Evolutionary conservation across 148 eudicot species (phyloP).

Genomic region (Silene latifolia): DNA sequence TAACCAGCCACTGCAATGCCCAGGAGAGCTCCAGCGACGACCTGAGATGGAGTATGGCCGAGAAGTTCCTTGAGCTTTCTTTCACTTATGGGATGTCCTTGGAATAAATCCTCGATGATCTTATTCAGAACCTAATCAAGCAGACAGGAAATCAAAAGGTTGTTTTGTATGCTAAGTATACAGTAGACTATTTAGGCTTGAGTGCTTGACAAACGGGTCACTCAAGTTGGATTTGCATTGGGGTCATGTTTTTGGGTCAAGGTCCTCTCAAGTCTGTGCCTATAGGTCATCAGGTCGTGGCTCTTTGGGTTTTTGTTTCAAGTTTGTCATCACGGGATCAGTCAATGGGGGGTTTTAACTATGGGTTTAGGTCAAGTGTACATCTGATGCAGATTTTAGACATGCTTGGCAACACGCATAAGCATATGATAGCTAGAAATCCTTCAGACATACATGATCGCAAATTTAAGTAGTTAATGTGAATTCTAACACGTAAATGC

Average conservation of each 20-base stretch:
- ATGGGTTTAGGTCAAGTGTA: too few species aligned
- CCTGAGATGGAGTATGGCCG: slow-evolving; percentile 88
- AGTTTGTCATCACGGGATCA: too few species aligned
- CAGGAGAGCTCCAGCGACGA: slow-evolving; percentile 72
- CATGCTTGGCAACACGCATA: neutral
- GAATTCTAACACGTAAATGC: too few species aligned
- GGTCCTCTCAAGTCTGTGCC: too few species aligned
- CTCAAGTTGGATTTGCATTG: too few species aligned
- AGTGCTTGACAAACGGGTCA: too few species aligned
- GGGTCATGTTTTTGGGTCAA: too few species aligned
- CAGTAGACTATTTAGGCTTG: neutral
- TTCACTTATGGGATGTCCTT: slow-evolving; percentile 93
- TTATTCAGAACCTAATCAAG: slow-evolving; percentile 66
- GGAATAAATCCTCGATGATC: slow-evolving; percentile 84
- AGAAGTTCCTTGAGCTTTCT: slow-evolving; percentile 93
- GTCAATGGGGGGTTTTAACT: too few species aligned
- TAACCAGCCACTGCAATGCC: slow-evolving; percentile 65
- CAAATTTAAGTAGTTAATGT: neutral
- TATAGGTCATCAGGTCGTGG: too few species aligned
- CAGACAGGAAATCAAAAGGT: neutral
- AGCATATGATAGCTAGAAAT: neutral
- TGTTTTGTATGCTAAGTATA: neutral
- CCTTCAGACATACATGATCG: neutral
- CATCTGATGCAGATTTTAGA: neutral
- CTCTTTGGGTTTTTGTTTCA: too few species aligned